These are phyloP conservation scores for Podospora anserina DNA, from an alignment of 495 filamentous ascomycete species.

Conservation along the genomic window DNA sequence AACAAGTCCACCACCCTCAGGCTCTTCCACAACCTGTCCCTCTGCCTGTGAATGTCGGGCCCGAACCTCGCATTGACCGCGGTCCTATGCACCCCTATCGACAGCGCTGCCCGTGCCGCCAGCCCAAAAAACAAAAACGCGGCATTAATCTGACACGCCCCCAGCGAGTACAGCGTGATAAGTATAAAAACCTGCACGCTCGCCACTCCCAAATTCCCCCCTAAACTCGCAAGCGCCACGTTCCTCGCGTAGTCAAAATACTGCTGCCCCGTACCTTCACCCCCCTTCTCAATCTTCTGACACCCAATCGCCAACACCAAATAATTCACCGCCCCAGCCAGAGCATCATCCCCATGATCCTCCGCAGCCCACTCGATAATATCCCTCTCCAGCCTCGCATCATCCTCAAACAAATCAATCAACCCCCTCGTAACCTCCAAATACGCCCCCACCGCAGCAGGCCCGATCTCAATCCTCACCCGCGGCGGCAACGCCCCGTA, in stretches of 20 bases:
- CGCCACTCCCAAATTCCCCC: conserved; percentile 53
- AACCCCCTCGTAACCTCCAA: conserved; percentile 39
- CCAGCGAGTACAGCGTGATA: conserved; percentile 59
- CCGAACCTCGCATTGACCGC: conserved; percentile 59
- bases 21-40: conserved; percentile 61
- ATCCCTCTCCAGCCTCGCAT: conserved; percentile 26
- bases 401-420: conserved; percentile 42
- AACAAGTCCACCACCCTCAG: conserved; percentile 60
- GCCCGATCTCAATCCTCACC: conserved; percentile 21
- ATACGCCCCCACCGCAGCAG: conserved; percentile 34
- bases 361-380: conserved; percentile 33
- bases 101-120: conserved; percentile 56
- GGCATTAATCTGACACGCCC: conserved; percentile 58
- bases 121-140: conserved; percentile 59
- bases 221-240: conserved; percentile 53
- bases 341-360: conserved; percentile 10
- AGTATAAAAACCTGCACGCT: conserved; percentile 59
- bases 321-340: conserved; percentile 54
- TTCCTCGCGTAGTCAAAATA: conserved; percentile 58
- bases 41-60: conserved; percentile 42
- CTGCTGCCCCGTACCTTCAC: conserved; percentile 46
- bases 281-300: conserved; percentile 41
- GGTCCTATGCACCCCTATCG: conserved; percentile 59
- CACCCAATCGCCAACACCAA: conserved; percentile 59
- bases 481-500: conserved; percentile 20